Evolutionary conservation across 768 basidiomycete genomes (phyloP), one percentile per base, ranked within the genome.

Genomic region (Paxillus rubicundulus): DNA sequence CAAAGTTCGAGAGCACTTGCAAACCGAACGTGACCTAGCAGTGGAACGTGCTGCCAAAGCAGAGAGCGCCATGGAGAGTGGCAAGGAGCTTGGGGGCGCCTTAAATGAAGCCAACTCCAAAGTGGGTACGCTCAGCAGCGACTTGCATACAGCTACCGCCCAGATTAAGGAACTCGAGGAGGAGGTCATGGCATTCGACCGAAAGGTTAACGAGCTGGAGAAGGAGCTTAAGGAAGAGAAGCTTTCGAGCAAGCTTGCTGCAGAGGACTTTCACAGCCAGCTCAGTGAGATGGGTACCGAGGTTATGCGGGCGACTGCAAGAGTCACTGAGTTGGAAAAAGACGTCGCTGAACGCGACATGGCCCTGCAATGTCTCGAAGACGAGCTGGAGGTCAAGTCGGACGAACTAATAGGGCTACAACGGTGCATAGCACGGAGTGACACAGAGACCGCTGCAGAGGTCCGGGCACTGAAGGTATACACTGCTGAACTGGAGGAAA

Each of bases 41-140:
- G 66, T 75, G 9, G 82, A 84, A 47, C 77, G 86, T 32, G 82
- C 82, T 0, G 74, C 75, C 55, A 85, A 85, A 60, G 86, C 85
- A 0, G 87, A 90, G 59, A 72, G 67, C 24, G 78, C 80, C 12
- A 70, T 90, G 46, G 85, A 82, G 64, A 79, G 72, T 48, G 85
- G 79, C 34, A 78, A 79, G 55, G 89, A 89, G 42, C 74, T 89
- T 1, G 89, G 87, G 2, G 79, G 80, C 0, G 85, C 85, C 47
- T 62, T 89, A 50, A 78, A 76, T 53, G 81, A 83, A 37, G 86
- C 85, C 17, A 86, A 89, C 54, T 77, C 83, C 50, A 77, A 79
- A 17, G 70, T 86, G 34, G 77, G 71, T 28, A 70, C 77, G 46
- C 70, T 85, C 40, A 78, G 79, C 61, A 73, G 74, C 13, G 84